Conservation (phyloP, 2,329 filamentous ascomycete species). For the Paecilomyces variotii region DNA sequence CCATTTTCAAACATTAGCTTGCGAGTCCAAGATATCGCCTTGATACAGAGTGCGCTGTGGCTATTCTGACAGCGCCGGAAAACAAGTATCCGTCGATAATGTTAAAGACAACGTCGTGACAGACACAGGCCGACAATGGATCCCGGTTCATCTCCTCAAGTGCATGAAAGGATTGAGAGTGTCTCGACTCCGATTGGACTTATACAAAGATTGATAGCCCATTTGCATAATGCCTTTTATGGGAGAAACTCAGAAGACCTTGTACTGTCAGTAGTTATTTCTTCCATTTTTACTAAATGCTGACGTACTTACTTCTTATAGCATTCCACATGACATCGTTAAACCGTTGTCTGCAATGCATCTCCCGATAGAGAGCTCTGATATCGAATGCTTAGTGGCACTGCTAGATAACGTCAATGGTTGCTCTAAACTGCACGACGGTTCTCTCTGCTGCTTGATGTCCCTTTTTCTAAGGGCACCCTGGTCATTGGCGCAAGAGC, state of each 20-base stretch:
- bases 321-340: not conserved
- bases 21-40: not conserved
- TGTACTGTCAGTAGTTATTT: not conserved
- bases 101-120: not conserved
- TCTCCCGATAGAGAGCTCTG: not conserved
- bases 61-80: not conserved
- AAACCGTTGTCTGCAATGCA: not conserved
- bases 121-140: not conserved
- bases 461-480: conserved; percentile 10
- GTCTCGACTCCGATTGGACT: not conserved
- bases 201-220: not conserved
- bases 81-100: not conserved
- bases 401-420: not conserved
- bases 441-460: conserved; percentile 7
- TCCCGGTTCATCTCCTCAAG: not conserved
- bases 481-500: conserved; percentile 2
- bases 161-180: not conserved
- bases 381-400: not conserved
- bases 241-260: not conserved
- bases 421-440: not conserved
- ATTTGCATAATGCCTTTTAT: not conserved
- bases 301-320: not conserved
- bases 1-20: not conserved
- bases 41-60: not conserved
- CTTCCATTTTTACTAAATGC: not conserved